A percentile compares a stretch with the other conserved stretches of the same genome.
Conservation (phyloP, 306 rosid species). For the Cyclanthera cordifolia region DNA sequence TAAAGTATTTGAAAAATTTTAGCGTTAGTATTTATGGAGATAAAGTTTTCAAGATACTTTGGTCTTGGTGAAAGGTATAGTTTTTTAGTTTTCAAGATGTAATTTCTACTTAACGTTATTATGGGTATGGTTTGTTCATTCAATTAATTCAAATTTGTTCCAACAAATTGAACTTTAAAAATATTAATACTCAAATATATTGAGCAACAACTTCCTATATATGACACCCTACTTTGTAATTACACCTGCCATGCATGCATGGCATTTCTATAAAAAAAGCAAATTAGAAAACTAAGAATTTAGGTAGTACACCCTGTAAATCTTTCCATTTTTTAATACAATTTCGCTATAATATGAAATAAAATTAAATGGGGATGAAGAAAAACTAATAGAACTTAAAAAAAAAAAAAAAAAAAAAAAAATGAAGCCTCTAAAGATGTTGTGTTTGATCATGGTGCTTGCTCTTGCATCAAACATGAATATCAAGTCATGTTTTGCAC, state of each 20-base stretch:
- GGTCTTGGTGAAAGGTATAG: too few relatives aligned
- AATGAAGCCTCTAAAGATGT: background rate
- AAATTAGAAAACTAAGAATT: background rate
- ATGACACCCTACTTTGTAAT: background rate
- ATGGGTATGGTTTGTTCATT: too few relatives aligned
- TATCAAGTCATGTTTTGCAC: background rate
- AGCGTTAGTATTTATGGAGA: too few relatives aligned
- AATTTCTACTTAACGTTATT: too few relatives aligned
- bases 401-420: background rate
- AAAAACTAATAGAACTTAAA: background rate
- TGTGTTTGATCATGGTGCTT: background rate
- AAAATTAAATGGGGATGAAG: background rate
- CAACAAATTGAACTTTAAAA: too few relatives aligned
- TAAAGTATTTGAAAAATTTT: too few relatives aligned
- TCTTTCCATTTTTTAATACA: background rate
- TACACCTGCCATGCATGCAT: background rate
- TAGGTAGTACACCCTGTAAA: background rate
- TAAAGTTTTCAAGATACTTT: too few relatives aligned
- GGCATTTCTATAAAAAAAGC: background rate
- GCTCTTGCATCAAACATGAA: background rate
- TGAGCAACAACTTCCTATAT: background rate
- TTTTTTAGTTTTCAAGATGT: too few relatives aligned
- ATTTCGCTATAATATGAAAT: background rate
- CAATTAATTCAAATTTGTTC: too few relatives aligned
- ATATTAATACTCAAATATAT: too few relatives aligned